A percentile compares a stretch with the other conserved stretches of the same genome.
These are phyloP conservation scores for Diplodia corticola DNA, from an alignment of 2,329 filamentous ascomycete genomes.

Conservation along the genomic window DNA sequence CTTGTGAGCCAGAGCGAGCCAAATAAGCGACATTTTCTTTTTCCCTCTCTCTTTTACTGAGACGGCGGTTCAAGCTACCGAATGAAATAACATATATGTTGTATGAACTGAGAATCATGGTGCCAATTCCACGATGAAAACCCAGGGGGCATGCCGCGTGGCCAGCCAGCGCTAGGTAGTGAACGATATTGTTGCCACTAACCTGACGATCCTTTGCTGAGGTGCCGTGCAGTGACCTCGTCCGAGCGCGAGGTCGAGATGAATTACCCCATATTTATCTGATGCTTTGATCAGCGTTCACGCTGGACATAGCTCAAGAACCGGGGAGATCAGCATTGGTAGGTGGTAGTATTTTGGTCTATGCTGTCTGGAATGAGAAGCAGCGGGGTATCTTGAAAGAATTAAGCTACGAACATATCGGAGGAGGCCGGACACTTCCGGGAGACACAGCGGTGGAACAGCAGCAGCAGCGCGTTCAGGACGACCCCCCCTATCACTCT, in stretches of 20 bases:
- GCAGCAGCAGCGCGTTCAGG: not conserved
- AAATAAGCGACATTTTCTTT: not conserved
- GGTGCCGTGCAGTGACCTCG: not conserved
- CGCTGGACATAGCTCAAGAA: not conserved
- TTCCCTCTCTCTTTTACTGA: not conserved
- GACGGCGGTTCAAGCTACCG: not conserved
- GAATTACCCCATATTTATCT: not conserved
- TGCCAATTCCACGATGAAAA: not conserved
- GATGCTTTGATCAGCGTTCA: not conserved
- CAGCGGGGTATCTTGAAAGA: conserved; percentile 1
- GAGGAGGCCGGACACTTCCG: not conserved
- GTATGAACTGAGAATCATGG: not conserved
- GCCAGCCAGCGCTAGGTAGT: not conserved
- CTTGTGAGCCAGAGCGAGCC: not conserved
- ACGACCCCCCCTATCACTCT: no score
- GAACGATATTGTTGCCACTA: not conserved
- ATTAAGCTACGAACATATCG: not conserved
- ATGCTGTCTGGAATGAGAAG: not conserved
- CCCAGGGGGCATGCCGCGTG: not conserved
- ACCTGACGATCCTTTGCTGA: not conserved
- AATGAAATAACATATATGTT: not conserved
- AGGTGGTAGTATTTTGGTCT: not conserved
- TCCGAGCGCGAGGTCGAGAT: not conserved
- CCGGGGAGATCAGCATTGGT: not conserved
- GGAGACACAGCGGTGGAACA: not conserved